phyloP scores from a whole-genome alignment of 331 rosid genomes.

The Spiraea crenata region DNA sequence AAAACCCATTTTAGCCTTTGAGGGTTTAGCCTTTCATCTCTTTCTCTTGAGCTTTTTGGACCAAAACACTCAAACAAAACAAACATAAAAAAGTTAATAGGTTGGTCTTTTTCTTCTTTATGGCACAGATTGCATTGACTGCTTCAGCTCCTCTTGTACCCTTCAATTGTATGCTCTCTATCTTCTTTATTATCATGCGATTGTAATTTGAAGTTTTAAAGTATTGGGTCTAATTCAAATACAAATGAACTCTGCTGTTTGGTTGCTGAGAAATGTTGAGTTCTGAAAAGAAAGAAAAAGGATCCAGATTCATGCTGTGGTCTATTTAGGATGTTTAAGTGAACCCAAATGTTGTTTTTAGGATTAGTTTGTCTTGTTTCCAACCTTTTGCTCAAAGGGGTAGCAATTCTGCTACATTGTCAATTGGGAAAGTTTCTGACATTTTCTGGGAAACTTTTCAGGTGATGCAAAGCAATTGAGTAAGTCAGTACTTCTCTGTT shows the following conservation, averaged over 20 bases:
- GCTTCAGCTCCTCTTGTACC: constrained; percentile 29
- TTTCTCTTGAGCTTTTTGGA: not conserved
- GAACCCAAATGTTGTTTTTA: constrained; percentile 2
- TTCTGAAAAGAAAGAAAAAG: not conserved
- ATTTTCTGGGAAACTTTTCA: constrained; percentile 12
- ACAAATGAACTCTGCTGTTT: constrained; percentile 8
- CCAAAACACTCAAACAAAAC: not conserved
- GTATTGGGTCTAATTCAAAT: not conserved
- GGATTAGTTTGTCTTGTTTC: not conserved
- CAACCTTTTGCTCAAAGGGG: not conserved
- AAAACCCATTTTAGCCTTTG: not conserved
- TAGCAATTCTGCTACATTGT: not conserved
- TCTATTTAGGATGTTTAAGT: not conserved
- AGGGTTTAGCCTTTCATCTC: not conserved
- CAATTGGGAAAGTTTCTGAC: constrained; percentile 9
- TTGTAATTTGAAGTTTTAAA: not conserved
- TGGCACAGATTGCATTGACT: constrained; percentile 41
- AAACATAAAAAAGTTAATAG: not conserved
- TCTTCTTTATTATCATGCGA: not conserved
- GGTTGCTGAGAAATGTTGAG: not conserved
- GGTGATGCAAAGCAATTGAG: constrained; percentile 17
- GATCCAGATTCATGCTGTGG: not conserved
- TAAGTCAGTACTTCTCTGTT: not conserved
- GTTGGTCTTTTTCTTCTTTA: constrained; percentile 14
- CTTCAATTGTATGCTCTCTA: constrained; percentile 27